Conservation (phyloP, 495 filamentous ascomycete genomes). For the Podospora fimiseda region DNA sequence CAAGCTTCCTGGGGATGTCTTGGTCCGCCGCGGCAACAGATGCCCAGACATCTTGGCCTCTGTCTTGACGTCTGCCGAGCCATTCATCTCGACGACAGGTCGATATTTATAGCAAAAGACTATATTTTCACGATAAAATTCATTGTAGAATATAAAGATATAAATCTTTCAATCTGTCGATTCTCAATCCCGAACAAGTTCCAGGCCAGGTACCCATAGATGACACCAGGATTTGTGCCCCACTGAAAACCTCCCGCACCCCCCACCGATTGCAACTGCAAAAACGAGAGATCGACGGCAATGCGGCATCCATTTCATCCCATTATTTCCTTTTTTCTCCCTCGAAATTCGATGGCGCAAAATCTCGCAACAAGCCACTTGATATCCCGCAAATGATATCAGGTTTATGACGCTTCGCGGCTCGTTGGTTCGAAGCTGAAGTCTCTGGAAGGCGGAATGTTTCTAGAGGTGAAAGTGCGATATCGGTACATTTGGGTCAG, state of each 20-base stretch:
- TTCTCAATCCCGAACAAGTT: slow-evolving; percentile 1
- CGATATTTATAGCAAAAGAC: slow-evolving; percentile 3
- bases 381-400: neutral
- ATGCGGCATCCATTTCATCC: neutral
- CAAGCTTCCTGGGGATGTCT: slow-evolving; percentile 15
- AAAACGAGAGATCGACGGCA: neutral
- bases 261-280: neutral
- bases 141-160: no score
- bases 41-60: slow-evolving; percentile 17
- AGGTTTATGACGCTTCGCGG: no score
- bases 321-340: neutral
- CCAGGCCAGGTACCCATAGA: neutral
- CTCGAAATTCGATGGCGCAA: neutral
- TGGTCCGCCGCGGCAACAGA: slow-evolving; percentile 12
- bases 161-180: neutral
- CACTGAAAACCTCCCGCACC: neutral
- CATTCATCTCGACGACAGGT: slow-evolving; percentile 1
- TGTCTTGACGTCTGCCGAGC: slow-evolving; percentile 14
- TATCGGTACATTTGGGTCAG: no score
- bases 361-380: neutral
- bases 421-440: no score
- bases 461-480: no score
- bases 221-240: neutral
- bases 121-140: no score
- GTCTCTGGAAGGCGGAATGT: no score